These are phyloP conservation scores for Umbelopsis ramanniana DNA, from an alignment of 192 early-diverging fungal species.

Conservation along the genomic window DNA sequence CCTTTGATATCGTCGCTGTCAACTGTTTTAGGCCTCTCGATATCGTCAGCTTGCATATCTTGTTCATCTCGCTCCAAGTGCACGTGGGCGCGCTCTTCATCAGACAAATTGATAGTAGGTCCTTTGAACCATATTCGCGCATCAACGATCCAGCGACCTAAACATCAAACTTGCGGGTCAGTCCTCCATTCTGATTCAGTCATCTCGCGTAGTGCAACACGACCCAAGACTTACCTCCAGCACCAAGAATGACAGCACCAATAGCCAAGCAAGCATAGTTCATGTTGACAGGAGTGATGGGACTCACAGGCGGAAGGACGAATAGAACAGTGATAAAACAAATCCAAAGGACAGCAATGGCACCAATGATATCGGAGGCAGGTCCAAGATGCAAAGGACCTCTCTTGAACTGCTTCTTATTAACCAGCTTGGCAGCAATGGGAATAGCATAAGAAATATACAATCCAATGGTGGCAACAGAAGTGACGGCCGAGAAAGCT, in stretches of 20 bases:
- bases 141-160: slow-evolving; percentile 47
- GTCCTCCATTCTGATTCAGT: too few relatives aligned
- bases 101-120: slow-evolving; percentile 35
- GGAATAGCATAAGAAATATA: slow-evolving; percentile 55
- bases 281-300: slow-evolving; percentile 44
- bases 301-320: slow-evolving; percentile 36
- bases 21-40: neutral
- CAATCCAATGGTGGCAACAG: slow-evolving; percentile 55
- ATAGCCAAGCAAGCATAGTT: slow-evolving; percentile 49
- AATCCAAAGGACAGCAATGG: slow-evolving; percentile 48
- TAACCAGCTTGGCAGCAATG: slow-evolving; percentile 30
- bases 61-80: slow-evolving; percentile 22
- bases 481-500: slow-evolving; percentile 55
- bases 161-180: neutral
- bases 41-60: neutral
- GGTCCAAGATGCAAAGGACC: slow-evolving; percentile 46
- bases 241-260: slow-evolving; percentile 38
- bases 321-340: slow-evolving; percentile 50
- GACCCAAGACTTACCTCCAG: slow-evolving; percentile 17
- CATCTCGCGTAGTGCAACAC: neutral
- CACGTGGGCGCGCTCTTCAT: slow-evolving; percentile 16
- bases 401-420: slow-evolving; percentile 30
- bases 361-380: slow-evolving; percentile 39
- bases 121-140: slow-evolving; percentile 56
- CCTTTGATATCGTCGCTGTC: neutral